Conservation (phyloP, 768 basidiomycete species). For the Lanmaoa rubissima region DNA sequence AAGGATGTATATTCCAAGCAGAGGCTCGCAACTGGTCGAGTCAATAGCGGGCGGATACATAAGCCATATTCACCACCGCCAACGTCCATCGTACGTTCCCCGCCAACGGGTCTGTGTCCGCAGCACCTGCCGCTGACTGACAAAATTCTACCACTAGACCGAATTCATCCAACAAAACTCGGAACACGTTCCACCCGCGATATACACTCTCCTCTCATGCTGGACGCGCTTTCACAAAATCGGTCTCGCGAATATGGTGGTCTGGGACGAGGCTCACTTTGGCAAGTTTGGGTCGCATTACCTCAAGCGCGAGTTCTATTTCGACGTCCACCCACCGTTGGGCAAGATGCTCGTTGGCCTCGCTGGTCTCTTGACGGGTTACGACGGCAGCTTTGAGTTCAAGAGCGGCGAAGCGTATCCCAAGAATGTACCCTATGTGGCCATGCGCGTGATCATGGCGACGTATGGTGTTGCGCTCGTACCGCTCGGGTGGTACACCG, state of each 20-base stretch:
- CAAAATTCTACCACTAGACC: conserved; percentile 38
- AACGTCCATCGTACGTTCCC: conserved; percentile 53
- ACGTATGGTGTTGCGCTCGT: conserved; percentile 95
- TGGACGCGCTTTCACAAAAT: conserved; percentile 95
- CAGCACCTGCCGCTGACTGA: conserved; percentile 8
- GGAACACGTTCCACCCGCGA: conserved; percentile 71
- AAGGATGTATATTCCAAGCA: conserved; percentile 63
- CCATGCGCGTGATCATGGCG: conserved; percentile 94
- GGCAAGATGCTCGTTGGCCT: conserved; percentile 99
- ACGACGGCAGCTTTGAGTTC: conserved; percentile 91
- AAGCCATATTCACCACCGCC: conserved; percentile 63
- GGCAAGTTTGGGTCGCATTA: conserved; percentile 99
- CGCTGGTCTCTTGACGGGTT: conserved; percentile 86
- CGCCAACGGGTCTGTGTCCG: not conserved
- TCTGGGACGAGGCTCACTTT: conserved; percentile 99
- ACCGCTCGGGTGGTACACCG: conserved; percentile 95
- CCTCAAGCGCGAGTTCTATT: conserved; percentile 98
- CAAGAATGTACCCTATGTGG: conserved; percentile 81
- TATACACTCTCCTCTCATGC: conserved; percentile 92
- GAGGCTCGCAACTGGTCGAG: conserved; percentile 35
- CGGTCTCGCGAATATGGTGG: conserved; percentile 78
- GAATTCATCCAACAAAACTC: conserved; percentile 80
- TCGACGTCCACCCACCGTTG: conserved; percentile 97
- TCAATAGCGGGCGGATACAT: conserved; percentile 61
- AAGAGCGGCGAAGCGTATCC: conserved; percentile 89